phyloP scores from a whole-genome alignment of 768 basidiomycete genomes.

The Pleurotus citrinopileatus region DNA sequence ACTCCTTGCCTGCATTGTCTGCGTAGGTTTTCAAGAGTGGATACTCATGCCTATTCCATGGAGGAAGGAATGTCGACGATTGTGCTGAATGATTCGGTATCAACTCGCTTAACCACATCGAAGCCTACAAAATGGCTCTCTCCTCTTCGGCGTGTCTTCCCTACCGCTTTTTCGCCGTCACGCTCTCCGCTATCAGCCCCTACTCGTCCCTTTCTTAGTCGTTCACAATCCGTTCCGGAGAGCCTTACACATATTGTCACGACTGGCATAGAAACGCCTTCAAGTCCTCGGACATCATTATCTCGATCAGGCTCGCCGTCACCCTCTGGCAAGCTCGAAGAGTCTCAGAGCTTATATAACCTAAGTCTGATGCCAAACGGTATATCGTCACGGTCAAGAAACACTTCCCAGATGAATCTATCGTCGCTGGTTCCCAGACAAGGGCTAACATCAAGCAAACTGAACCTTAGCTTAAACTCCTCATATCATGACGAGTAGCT shows the following conservation, averaged over 20 bases:
- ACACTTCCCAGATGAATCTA: constrained; percentile 63
- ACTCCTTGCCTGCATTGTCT: constrained; percentile 40
- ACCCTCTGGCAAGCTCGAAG: constrained; percentile 29
- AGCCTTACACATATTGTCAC: constrained; percentile 17
- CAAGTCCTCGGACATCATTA: constrained; percentile 34
- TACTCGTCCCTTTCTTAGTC: constrained; percentile 31
- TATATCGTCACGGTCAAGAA: constrained; percentile 59
- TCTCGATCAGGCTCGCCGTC: constrained; percentile 50
- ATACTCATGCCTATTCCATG: constrained; percentile 37
- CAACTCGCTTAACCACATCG: constrained; percentile 30
- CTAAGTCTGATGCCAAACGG: constrained; percentile 20
- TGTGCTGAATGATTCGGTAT: constrained; percentile 16
- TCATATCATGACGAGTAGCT: constrained; percentile 9
- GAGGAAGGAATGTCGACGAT: constrained; percentile 45
- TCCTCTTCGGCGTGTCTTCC: constrained; percentile 29
- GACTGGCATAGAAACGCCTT: constrained; percentile 28
- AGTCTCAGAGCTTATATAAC: constrained; percentile 26
- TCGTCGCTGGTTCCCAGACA: constrained; percentile 48
- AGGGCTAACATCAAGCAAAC: constrained; percentile 8
- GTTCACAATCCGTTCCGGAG: constrained; percentile 33
- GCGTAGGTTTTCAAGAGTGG: constrained; percentile 16
- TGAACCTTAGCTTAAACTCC: not conserved
- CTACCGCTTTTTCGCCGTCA: constrained; percentile 19
- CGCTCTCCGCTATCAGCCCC: constrained; percentile 20
- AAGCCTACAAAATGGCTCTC: constrained; percentile 26